Evolutionary conservation across 441 rosid species (phyloP), one percentile per base, ranked within the genome.

Genomic region (Populus hybrid): DNA sequence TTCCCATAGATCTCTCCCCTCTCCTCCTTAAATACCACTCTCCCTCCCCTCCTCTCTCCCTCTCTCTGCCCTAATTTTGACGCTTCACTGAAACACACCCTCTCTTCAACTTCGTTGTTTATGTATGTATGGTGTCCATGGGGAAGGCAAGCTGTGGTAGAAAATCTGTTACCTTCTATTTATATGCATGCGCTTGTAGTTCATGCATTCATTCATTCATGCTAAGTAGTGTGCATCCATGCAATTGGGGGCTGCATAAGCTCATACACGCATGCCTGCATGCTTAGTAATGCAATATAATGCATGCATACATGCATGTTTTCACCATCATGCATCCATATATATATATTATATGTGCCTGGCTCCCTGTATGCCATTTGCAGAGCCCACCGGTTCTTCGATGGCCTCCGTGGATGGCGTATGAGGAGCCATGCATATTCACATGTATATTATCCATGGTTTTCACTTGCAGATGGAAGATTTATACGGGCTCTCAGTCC

Each of bases 341-440:
- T 26, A n/a, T n/a, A n/a, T n/a, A 3, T 66, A 31, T 61, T 67
- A 80, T 80, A 84, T 89, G 84, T 92, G 94, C 98, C 98, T 93
- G 98, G 97, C 98, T 93, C 98, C 98, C 98, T 93, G 98, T 93
- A 93, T 93, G 98, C 98, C 98, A 93, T 89, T 89, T 83, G 87
- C 88, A 83, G 82, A 87, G 90, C 87, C 80, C 87, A 83, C 84
- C 95, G 87, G 81, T 81, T 42, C 40, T 45, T 86, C 91, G 97
- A 83, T 84, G 93, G 88, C 86, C 93, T 92, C 86, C 82, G 91
- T 88, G 95, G 89, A 92, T 93, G 98, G 98, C 98, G 97, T 93
- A 93, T 93, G 98, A 90, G 98, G 98, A 93, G 98, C 98, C 98
- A 92, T 87, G 97, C 97, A 91, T 93, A 86, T 84, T 79, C 36